Conservation (phyloP, 176 grass and related monocot genomes). For the Zea luxurians region DNA sequence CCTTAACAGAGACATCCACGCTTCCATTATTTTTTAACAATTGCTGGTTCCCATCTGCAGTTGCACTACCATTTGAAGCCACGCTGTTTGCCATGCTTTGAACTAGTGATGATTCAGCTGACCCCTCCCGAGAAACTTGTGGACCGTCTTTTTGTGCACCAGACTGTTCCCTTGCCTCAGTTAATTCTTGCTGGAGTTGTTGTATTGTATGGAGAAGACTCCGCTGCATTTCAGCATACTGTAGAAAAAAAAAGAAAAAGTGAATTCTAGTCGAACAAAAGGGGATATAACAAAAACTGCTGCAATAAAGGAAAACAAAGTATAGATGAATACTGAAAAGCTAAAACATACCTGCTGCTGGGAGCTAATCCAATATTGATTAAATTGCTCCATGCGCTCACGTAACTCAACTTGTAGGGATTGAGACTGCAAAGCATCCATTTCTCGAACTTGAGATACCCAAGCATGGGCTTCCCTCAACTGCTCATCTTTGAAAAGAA, state of each 20-base stretch:
- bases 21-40: slow-evolving; percentile 57
- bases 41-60: slow-evolving; percentile 42
- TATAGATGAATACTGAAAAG: background rate
- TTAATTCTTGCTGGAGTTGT: slow-evolving; percentile 83
- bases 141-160: slow-evolving; percentile 65
- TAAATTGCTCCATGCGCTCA: slow-evolving; percentile 90
- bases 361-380: slow-evolving; percentile 83
- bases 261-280: background rate
- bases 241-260: slow-evolving; percentile 30
- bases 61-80: slow-evolving; percentile 58
- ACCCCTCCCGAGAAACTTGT: slow-evolving; percentile 59
- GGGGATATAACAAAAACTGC: background rate
- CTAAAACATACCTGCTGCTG: slow-evolving; percentile 67
- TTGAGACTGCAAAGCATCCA: slow-evolving; percentile 89
- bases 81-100: slow-evolving; percentile 67
- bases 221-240: slow-evolving; percentile 92
- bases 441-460: slow-evolving; percentile 90
- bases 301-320: background rate
- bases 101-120: slow-evolving; percentile 57
- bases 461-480: slow-evolving; percentile 95
- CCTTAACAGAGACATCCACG: slow-evolving; percentile 63
- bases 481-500: slow-evolving; percentile 96
- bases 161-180: slow-evolving; percentile 59
- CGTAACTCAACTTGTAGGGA: slow-evolving; percentile 80
- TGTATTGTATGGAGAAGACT: slow-evolving; percentile 79